A percentile compares a stretch with the other conserved stretches of the same genome.
These are phyloP conservation scores for Thielaviopsis ethacetica DNA, from an alignment of 2,329 filamentous ascomycete genomes.

Conservation along the genomic window DNA sequence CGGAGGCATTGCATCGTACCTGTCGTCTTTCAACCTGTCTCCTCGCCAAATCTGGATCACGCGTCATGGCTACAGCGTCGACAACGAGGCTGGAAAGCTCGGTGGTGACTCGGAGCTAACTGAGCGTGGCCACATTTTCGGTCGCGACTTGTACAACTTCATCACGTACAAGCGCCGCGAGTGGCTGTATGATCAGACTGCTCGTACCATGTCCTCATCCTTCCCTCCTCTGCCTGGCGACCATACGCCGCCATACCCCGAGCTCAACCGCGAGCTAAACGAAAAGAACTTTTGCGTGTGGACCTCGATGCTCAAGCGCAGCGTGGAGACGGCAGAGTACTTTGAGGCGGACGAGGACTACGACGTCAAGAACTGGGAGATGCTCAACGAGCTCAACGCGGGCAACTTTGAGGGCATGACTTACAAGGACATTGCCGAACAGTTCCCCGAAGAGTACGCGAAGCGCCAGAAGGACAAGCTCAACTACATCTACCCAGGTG, in stretches of 20 bases:
- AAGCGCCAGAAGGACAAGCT: conserved; percentile 76
- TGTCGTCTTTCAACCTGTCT: conserved; percentile 91
- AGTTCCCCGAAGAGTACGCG: conserved; percentile 64
- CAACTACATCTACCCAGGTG: conserved; percentile 88
- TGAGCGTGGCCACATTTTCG: conserved; percentile 64
- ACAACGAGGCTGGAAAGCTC: conserved; percentile 77
- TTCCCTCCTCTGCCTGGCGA: conserved; percentile 88
- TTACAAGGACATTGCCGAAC: conserved; percentile 72
- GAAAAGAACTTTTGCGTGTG: conserved; percentile 94
- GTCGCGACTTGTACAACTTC: conserved; percentile 63
- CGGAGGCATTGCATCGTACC: conserved; percentile 81
- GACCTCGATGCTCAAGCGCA: conserved; percentile 92
- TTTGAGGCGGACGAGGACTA: conserved; percentile 88
- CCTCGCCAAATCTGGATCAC: conserved; percentile 98
- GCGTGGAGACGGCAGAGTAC: conserved; percentile 71
- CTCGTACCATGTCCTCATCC: conserved; percentile 57
- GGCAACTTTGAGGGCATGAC: conserved; percentile 90
- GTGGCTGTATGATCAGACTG: conserved; percentile 71
- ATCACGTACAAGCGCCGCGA: conserved; percentile 63
- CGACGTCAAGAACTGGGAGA: conserved; percentile 93
- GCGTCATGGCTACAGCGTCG: conserved; percentile 75
- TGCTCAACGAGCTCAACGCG: conserved; percentile 92
- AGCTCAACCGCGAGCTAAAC: conserved; percentile 51
- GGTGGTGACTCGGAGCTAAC: conserved; percentile 81
- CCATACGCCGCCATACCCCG: conserved; percentile 86